Evolutionary conservation across 2,329 filamentous ascomycete species (phyloP).

Genomic region (Paramyrothecium roridum): DNA sequence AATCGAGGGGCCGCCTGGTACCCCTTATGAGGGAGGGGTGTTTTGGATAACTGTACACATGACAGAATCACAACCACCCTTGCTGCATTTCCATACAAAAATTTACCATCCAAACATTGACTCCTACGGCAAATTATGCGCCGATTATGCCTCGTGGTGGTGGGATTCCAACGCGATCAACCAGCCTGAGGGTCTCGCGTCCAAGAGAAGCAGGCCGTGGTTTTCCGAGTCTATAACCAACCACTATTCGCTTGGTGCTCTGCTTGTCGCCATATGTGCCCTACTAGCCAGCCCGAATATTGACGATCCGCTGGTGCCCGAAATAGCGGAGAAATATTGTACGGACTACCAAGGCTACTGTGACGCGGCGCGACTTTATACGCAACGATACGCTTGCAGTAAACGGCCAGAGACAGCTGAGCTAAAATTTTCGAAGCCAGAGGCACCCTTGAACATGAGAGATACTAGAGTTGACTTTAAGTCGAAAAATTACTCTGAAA

Average conservation of each 20-base stretch:
- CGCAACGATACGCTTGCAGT: neutral
- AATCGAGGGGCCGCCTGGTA: constrained; percentile 5
- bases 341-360: neutral
- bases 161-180: neutral
- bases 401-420: neutral
- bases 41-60: constrained; percentile 1
- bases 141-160: neutral
- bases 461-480: neutral
- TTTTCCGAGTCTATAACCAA: neutral
- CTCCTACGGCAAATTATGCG: neutral
- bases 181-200: neutral
- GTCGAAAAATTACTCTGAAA: neutral
- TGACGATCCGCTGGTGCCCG: neutral
- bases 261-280: neutral
- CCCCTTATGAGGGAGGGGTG: constrained; percentile 1
- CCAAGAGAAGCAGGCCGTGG: neutral
- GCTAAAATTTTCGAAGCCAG: neutral
- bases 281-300: neutral
- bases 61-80: neutral
- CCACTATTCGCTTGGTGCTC: neutral
- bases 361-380: neutral
- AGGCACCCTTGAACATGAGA: neutral
- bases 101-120: neutral
- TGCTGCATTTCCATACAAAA: neutral
- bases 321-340: neutral